A percentile compares a stretch with the other conserved stretches of the same genome.
Conservation (phyloP, 495 filamentous ascomycete genomes). For the Hypoxylon fuscum region DNA sequence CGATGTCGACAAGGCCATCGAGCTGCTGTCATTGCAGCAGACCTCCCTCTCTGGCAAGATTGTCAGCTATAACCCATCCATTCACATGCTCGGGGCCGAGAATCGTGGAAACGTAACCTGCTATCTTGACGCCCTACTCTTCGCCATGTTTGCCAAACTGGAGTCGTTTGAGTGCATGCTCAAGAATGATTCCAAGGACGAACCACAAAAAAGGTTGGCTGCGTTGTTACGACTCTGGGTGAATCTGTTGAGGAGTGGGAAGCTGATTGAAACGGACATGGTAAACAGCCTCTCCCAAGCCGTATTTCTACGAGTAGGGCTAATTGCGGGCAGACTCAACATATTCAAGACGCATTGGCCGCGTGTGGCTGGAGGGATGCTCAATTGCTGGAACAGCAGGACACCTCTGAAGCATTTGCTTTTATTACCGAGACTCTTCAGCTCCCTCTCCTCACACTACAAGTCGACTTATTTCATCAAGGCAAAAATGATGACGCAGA, state of each 20-base stretch:
- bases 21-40: constrained; percentile 77
- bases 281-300: constrained; percentile 57
- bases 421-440: constrained; percentile 92
- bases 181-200: constrained; percentile 65
- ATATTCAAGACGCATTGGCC: constrained; percentile 83
- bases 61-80: constrained; percentile 70
- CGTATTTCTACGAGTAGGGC: constrained; percentile 14
- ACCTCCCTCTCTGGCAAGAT: constrained; percentile 85
- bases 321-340: constrained; percentile 70
- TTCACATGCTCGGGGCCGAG: constrained; percentile 83
- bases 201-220: constrained; percentile 75
- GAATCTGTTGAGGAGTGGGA: constrained; percentile 86
- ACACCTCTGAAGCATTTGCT: constrained; percentile 92
- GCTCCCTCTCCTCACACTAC: constrained; percentile 86
- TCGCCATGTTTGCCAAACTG: constrained; percentile 93
- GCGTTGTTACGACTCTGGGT: constrained; percentile 87
- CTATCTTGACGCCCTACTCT: constrained; percentile 90
- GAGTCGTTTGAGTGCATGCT: constrained; percentile 92
- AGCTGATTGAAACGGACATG: constrained; percentile 84
- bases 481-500: constrained; percentile 86
- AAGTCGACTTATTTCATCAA: constrained; percentile 93
- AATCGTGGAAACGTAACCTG: constrained; percentile 89
- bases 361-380: constrained; percentile 93
- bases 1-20: constrained; percentile 76
- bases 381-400: constrained; percentile 78